Conservation (phyloP, 805 yeast species). For the Jamesozyma rosinii region DNA sequence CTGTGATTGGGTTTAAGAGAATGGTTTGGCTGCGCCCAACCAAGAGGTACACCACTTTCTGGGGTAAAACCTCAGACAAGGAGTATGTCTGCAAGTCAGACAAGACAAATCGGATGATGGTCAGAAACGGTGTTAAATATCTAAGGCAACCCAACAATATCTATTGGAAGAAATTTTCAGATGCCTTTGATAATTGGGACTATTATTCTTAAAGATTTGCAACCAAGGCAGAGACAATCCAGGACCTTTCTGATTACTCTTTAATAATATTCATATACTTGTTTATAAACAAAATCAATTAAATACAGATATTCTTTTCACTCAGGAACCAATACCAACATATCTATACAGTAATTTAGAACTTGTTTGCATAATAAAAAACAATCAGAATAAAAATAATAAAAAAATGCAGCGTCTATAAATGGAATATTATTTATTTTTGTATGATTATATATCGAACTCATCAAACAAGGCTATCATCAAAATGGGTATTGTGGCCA, state of each 20-base stretch:
- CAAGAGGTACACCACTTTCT: conserved; percentile 17
- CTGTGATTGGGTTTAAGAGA: conserved; percentile 27
- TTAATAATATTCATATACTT: background rate
- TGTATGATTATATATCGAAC: no score
- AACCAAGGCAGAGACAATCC: no score
- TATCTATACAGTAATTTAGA: no score
- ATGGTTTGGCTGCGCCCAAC: conserved; percentile 28
- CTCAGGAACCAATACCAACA: no score
- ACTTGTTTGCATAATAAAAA: no score
- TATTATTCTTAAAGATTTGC: conserved; percentile 7
- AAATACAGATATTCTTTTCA: no score
- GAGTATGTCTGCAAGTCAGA: conserved; percentile 17
- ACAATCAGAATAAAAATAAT: no score
- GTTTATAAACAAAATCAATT: background rate
- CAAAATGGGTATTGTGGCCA: no score
- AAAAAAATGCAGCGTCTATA: no score
- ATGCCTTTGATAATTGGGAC: conserved; percentile 27
- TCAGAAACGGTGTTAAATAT: conserved; percentile 23
- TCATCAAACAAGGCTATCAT: no score
- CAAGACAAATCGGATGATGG: conserved; percentile 10
- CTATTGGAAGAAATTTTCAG: conserved; percentile 14
- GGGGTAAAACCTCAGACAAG: conserved; percentile 19
- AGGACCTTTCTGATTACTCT: no score
- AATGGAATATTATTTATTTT: no score
- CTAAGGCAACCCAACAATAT: conserved; percentile 24